Evolutionary conservation across 192 early-diverging fungal genomes (phyloP).

Genomic region (Linnemannia exigua): DNA sequence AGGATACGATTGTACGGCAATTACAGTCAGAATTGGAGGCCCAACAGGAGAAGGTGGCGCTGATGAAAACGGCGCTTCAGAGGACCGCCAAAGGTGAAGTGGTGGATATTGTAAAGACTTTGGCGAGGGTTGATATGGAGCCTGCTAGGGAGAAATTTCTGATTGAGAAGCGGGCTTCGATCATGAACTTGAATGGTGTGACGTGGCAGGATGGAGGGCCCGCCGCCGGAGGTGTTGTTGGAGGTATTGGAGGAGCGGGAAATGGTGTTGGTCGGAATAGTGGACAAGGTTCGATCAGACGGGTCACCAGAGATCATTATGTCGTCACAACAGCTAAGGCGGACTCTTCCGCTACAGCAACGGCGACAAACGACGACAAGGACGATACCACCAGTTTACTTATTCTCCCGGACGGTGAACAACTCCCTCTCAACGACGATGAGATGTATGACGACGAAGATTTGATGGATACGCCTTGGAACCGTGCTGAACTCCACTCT

Average conservation of each 20-base stretch:
- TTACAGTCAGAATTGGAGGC: conserved; percentile 38
- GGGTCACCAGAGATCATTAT: neutral
- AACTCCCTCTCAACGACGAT: conserved; percentile 19
- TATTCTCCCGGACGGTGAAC: conserved; percentile 24
- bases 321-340: neutral
- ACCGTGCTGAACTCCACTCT: conserved; percentile 57
- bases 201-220: conserved; percentile 32
- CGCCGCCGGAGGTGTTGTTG: neutral
- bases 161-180: conserved; percentile 52
- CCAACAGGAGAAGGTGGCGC: conserved; percentile 57
- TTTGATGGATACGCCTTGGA: conserved; percentile 50
- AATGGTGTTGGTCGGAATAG: neutral
- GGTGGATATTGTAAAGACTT: conserved; percentile 44
- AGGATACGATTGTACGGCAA: conserved; percentile 48
- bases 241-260: neutral
- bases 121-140: conserved; percentile 56
- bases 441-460: conserved; percentile 35
- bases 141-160: conserved; percentile 31
- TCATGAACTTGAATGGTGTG: conserved; percentile 34
- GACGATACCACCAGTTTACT: conserved; percentile 23
- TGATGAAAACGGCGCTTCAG: conserved; percentile 47
- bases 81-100: conserved; percentile 35
- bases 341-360: neutral
- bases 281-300: neutral
- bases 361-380: neutral